Evolutionary conservation across 2,329 filamentous ascomycete genomes (phyloP).

Genomic region (Parafenestella ontariensis): DNA sequence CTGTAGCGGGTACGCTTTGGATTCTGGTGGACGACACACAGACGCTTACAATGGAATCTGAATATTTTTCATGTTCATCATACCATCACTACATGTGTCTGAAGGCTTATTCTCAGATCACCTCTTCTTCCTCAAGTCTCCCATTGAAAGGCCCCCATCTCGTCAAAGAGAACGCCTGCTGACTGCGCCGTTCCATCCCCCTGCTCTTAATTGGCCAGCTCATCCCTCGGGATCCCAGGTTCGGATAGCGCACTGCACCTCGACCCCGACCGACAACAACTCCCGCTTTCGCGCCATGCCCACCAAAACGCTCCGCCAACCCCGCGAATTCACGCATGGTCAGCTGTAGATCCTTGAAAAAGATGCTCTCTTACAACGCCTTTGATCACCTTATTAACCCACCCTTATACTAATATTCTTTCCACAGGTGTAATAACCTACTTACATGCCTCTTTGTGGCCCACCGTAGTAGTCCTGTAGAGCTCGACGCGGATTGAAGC

Average conservation of each 20-base stretch:
- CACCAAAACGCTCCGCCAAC: too few species aligned
- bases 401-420: background rate
- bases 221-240: background rate
- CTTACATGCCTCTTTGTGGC: too few species aligned
- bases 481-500: too few species aligned
- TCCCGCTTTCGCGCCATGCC: too few species aligned
- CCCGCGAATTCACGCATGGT: slow-evolving; percentile 17
- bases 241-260: slow-evolving; percentile 33
- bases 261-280: slow-evolving; percentile 24
- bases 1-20: background rate
- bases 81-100: background rate
- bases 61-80: background rate
- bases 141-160: background rate
- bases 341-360: slow-evolving; percentile 4
- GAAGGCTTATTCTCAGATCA: background rate
- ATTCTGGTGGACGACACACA: too few species aligned
- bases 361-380: background rate
- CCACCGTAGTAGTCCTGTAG: too few species aligned
- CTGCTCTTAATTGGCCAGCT: slow-evolving; percentile 12
- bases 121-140: background rate
- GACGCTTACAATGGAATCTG: too few species aligned
- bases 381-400: slow-evolving; percentile 2
- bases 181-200: background rate
- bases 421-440: too few species aligned
- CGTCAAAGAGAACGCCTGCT: background rate